Evolutionary conservation across 352 stramenopile genomes (phyloP), one percentile per base, ranked within the genome.

Genomic region (Globisporangium megalacanthum): DNA sequence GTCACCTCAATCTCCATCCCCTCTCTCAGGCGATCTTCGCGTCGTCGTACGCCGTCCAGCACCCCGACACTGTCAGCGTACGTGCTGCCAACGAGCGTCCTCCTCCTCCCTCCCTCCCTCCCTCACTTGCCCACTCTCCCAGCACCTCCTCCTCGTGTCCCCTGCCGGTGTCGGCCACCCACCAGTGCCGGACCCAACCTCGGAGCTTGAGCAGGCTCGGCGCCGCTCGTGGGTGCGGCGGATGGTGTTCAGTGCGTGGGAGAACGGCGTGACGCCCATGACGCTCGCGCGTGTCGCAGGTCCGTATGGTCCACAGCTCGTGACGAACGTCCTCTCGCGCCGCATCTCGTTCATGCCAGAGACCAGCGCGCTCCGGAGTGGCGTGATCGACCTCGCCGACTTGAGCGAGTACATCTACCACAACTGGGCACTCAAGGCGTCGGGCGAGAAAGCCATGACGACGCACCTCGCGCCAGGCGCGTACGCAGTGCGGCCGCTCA

Each of bases 381-480:
- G 84, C 13, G 70, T 71, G 33, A 66, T 92, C 10, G 65, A 91
- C 46, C 50, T 89, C 11, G 61, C 71, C 4, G 75, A 90, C 39
- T 52, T 94, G 33, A 73, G 61, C 49, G 79, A 88, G 52, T 94
- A 94, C 64, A 72, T 89, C 41, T 94, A 94, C 64, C 69, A 94
- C 69, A 94, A 92, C 65, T 92, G 79, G 84, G 84, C 84, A 2
- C 70, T 91, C 10, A 90, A 92, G 46, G 60, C 77, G 0, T 90
- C 80, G 19, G 79, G 82, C 45, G 84, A 94, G 58, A 76, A 79
- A 35, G 72, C 68, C 17, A 88, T 94, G 77, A 72, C 66, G 11
- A 94, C 82, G 8, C 84, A 94, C 52, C 65, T 94, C 48, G 69
- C 77, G 39, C 84, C 84, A 17, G 79, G 82, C 13, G 84, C 82